Evolutionary conservation across 23 red algal species (phyloP), one percentile per base, ranked within the genome.

Genomic region (Agarophyton chilense): DNA sequence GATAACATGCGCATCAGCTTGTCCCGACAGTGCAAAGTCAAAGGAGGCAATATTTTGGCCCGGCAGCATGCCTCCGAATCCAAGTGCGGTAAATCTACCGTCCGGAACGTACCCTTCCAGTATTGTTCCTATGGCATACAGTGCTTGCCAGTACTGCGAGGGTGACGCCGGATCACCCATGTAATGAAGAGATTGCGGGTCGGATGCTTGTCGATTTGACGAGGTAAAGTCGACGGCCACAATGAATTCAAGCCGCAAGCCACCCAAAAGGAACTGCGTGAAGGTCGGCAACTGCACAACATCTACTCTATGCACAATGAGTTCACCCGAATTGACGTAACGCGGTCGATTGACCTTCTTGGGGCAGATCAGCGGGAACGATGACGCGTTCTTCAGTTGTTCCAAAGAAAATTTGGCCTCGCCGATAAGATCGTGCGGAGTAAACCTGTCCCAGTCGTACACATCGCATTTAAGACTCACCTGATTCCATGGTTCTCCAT

Each of bases 41-140:
- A 90, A 90, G 33, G 53, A 80, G n/a, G 84, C 65, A 56, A 75
- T 53, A 39, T 79, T 44, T 0, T 58, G 19, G 32, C 67, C 77
- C 51, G 95, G 95, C 28, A 98, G 90, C 29, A 77, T 58, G 0
- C 90, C 95, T 3, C 95, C 95, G 77, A 98, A 98, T 21, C 95
- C 95, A 17, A 83, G 77, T 21, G 77, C 88, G 7, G 79, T 78
- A 33, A 93, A 71, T 28, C 54, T 38, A 40, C 72, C 79, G 39
- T 87, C 70, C 4, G 72, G 62, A 70, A 87, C 40, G 56, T 97
- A 97, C 2, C 28, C 34, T 35, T 40, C 39, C 26, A 97, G 24
- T 14, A 93, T 58, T 9, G 39, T 72, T 7, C 90, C 95, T 44
- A 97, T 82, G 12, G 73, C 88, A 52, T 72, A 39, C 72, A 97